Percentiles rank a stretch among this genome's conserved stretches.
phyloP scores from a whole-genome alignment of 176 grass and related monocot genomes.

The Aegilops tauschii region DNA sequence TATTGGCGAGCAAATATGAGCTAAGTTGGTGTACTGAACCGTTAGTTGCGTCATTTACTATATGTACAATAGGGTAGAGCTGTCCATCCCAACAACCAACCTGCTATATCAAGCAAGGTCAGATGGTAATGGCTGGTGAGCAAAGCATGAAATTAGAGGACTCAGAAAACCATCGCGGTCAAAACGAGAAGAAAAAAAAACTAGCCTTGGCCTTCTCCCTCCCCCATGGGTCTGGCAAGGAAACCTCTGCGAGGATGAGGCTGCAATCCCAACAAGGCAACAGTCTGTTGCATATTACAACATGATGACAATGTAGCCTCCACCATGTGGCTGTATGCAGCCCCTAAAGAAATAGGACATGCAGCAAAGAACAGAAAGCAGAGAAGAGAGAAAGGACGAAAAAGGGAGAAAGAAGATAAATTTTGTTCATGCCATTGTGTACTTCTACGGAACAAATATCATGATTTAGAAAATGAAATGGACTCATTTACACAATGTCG shows the following conservation, averaged over 20 bases:
- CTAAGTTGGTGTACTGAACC: neutral
- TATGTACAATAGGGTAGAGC: neutral
- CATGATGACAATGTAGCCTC: neutral
- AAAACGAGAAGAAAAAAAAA: neutral
- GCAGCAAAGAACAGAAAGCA: constrained; percentile 2
- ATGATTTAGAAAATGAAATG: constrained; percentile 6
- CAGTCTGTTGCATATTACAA: neutral
- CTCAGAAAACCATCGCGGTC: neutral
- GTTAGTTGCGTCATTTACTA: neutral
- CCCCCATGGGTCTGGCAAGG: constrained; percentile 5
- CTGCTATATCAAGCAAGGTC: neutral
- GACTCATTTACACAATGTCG: neutral
- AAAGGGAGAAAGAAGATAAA: neutral
- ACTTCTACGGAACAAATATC: neutral
- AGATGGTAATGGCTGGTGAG: constrained; percentile 18
- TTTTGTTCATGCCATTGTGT: neutral
- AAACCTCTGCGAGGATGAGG: constrained; percentile 4
- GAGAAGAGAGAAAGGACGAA: neutral
- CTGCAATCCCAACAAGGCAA: neutral
- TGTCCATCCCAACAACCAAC: neutral
- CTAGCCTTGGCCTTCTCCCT: neutral
- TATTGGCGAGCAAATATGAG: neutral
- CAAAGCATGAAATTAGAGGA: neutral
- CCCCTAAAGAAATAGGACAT: neutral
- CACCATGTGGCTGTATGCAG: neutral